Conservation (phyloP, 371 early-diverging fungal species). For the Mucor mucedo region DNA sequence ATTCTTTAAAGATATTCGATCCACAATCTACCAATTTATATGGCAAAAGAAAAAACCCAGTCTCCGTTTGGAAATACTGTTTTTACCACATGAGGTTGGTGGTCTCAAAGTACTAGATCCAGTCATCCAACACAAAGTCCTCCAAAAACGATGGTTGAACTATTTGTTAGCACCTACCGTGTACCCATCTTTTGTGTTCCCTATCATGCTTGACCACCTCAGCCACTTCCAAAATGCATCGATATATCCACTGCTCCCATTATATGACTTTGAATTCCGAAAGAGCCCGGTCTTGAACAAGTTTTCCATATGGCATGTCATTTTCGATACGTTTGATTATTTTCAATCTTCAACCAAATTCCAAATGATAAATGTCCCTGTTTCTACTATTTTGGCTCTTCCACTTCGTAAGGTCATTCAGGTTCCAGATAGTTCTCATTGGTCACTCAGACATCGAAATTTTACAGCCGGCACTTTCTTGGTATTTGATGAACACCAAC, state of each 20-base stretch:
- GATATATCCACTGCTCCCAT: not conserved
- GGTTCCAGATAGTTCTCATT: not conserved
- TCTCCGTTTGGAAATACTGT: not conserved
- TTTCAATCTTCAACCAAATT: not conserved
- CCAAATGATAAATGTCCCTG: not conserved
- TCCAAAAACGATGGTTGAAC: too few relatives aligned
- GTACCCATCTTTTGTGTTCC: too few relatives aligned
- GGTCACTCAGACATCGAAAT: too few relatives aligned
- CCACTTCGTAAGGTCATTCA: not conserved
- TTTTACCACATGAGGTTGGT: not conserved
- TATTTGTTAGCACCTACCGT: too few relatives aligned
- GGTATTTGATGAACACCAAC: not conserved
- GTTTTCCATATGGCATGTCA: not conserved
- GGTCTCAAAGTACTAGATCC: too few relatives aligned
- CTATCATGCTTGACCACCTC: too few relatives aligned
- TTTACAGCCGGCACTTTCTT: not conserved
- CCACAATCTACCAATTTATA: too few relatives aligned
- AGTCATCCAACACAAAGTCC: too few relatives aligned
- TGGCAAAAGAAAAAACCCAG: constrained; percentile 3
- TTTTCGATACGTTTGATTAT: not conserved
- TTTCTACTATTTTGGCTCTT: not conserved
- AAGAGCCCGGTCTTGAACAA: not conserved
- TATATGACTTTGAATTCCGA: not conserved
- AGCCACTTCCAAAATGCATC: not conserved
- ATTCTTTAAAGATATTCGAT: too few relatives aligned